Evolutionary conservation across 2,329 filamentous ascomycete species (phyloP).

Genomic region (Pseudogymnoascus sp.): DNA sequence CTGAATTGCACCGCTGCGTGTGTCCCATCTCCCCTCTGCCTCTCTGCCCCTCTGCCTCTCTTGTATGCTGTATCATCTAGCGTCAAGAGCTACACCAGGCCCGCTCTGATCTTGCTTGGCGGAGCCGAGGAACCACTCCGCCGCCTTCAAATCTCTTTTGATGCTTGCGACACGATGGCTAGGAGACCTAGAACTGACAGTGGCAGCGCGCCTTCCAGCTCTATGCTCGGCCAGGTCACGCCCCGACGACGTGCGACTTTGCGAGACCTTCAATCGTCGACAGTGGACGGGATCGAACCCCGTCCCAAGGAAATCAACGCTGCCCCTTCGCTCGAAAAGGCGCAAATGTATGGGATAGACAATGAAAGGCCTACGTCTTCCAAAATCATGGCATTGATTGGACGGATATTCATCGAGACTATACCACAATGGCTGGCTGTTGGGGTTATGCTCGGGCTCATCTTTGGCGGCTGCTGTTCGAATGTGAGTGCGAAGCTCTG

Average conservation of each 20-base stretch:
- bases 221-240: conserved; percentile 35
- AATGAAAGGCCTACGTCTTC: conserved; percentile 42
- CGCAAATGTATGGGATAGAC: conserved; percentile 46
- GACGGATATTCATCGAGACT: conserved; percentile 47
- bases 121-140: not conserved
- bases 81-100: not conserved
- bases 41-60: not conserved
- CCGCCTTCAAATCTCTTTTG: conserved; percentile 2
- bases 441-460: conserved; percentile 66
- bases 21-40: not conserved
- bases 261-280: conserved; percentile 36
- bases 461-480: conserved; percentile 92
- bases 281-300: conserved; percentile 32
- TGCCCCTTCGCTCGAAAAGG: conserved; percentile 45
- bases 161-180: conserved; percentile 23
- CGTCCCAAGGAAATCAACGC: conserved; percentile 46
- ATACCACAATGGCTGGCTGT: conserved; percentile 57
- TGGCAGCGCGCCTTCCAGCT: conserved; percentile 27
- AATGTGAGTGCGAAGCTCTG: conserved; percentile 53
- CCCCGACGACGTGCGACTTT: conserved; percentile 38
- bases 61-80: conserved; percentile 8
- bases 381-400: conserved; percentile 42
- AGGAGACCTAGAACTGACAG: conserved; percentile 29
- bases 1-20: conserved; percentile 1
- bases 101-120: conserved; percentile 9